phyloP scores from a whole-genome alignment of 2,329 filamentous ascomycete species.

The Penicillium polonicum region DNA sequence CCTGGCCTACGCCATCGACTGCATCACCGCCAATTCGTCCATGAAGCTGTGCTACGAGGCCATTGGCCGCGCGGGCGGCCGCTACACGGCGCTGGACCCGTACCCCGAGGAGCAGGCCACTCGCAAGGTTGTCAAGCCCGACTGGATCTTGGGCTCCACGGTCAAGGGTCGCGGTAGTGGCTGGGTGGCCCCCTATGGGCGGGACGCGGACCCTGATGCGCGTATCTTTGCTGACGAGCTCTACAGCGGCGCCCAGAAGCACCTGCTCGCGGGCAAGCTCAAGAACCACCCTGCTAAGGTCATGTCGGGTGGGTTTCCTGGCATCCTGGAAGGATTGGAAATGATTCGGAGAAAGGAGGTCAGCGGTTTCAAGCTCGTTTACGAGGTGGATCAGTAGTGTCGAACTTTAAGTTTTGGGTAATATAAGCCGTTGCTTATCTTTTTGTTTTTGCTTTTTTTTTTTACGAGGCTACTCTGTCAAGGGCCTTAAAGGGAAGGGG shows the following conservation, averaged over 20 bases:
- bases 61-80: conserved; percentile 9
- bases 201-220: background rate
- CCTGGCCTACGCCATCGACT: conserved; percentile 12
- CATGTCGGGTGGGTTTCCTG: background rate
- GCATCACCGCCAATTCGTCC: background rate
- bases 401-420: background rate
- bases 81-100: conserved; percentile 9
- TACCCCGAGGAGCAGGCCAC: background rate
- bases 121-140: background rate
- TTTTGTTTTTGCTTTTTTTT: too few relatives aligned
- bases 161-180: background rate
- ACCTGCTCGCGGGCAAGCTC: background rate
- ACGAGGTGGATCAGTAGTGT: background rate
- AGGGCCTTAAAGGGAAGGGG: too few relatives aligned
- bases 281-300: background rate
- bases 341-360: background rate
- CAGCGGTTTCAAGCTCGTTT: background rate
- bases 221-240: background rate
- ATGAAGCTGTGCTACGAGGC: conserved; percentile 9
- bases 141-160: background rate
- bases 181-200: background rate
- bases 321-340: background rate
- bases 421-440: too few relatives aligned
- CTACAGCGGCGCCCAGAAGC: background rate
- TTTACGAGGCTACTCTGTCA: too few relatives aligned